Conservation (phyloP, 2,329 filamentous ascomycete species). For the Ophiocordyceps camponoti-rufipedis region DNA sequence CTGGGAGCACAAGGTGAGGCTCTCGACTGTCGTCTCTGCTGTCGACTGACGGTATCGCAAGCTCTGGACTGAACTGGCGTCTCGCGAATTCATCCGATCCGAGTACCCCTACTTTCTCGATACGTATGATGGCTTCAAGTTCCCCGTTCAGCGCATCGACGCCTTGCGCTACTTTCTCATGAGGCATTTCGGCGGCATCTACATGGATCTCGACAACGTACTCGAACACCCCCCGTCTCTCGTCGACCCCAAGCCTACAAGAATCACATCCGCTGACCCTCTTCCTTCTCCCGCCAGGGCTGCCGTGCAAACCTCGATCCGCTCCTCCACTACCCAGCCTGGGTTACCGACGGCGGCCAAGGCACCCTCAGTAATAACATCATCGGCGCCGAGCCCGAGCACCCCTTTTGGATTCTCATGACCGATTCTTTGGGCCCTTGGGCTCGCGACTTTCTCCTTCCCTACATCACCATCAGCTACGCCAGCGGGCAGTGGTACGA, state of each 20-base stretch:
- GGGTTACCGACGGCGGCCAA: constrained; percentile 2
- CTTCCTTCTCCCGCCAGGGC: neutral
- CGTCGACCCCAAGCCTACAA: neutral
- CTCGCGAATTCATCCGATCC: constrained; percentile 50
- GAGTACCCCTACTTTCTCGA: constrained; percentile 65
- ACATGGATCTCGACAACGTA: constrained; percentile 51
- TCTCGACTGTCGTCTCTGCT: neutral
- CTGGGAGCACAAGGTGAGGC: constrained; percentile 3
- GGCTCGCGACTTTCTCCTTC: constrained; percentile 1
- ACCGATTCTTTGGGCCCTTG: constrained; percentile 1
- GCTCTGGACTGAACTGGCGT: constrained; percentile 57
- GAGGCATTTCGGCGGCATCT: constrained; percentile 60
- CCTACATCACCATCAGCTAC: constrained; percentile 2
- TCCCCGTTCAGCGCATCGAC: constrained; percentile 62
- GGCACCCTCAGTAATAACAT: constrained; percentile 3
- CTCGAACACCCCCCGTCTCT: neutral
- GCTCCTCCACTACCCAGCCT: constrained; percentile 3
- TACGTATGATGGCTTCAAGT: constrained; percentile 56
- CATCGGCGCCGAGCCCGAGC: constrained; percentile 2
- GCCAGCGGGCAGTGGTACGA: constrained; percentile 3
- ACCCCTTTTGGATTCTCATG: constrained; percentile 3
- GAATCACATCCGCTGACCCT: neutral
- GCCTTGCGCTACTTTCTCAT: constrained; percentile 67
- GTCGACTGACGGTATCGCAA: neutral
- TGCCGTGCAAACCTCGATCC: constrained; percentile 3